Evolutionary conservation across 768 basidiomycete genomes (phyloP).

Genomic region (Cystofilobasidium macerans): DNA sequence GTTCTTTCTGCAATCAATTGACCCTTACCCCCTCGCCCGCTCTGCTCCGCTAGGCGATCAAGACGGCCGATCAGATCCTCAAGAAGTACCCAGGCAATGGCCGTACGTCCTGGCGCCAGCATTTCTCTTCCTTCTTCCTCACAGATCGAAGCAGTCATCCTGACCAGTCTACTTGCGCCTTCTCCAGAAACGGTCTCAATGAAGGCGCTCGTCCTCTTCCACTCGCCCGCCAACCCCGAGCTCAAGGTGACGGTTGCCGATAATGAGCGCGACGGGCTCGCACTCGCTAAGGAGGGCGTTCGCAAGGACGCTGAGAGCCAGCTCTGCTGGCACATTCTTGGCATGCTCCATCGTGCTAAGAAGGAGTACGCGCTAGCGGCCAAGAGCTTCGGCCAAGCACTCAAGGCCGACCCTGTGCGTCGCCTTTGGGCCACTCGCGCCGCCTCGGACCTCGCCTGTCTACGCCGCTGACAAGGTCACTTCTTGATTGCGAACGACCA

Average conservation of each 20-base stretch:
- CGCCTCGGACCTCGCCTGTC: neutral
- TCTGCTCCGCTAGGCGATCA: constrained; percentile 62
- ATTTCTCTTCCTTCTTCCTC: too few species aligned
- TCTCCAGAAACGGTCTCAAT: constrained; percentile 80
- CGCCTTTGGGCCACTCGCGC: neutral
- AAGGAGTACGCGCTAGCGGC: constrained; percentile 48
- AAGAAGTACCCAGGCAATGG: constrained; percentile 95
- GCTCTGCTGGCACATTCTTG: constrained; percentile 87
- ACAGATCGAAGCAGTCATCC: too few species aligned
- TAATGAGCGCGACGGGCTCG: constrained; percentile 53
- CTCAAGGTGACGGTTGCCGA: constrained; percentile 34
- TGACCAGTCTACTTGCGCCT: too few species aligned
- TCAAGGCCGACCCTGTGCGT: constrained; percentile 75
- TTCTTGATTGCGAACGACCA: too few species aligned
- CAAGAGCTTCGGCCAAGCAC: constrained; percentile 80
- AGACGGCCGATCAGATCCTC: constrained; percentile 83
- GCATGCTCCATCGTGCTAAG: constrained; percentile 43
- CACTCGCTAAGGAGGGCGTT: constrained; percentile 73
- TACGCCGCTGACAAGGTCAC: too few species aligned
- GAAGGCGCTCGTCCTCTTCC: constrained; percentile 68
- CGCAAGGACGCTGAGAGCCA: constrained; percentile 54
- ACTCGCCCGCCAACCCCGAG: constrained; percentile 43
- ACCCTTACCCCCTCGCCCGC: too few species aligned
- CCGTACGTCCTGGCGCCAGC: too few species aligned
- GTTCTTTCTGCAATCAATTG: too few species aligned